Percentiles rank a stretch among this genome's conserved stretches.
Evolutionary conservation across 148 eudicot genomes (phyloP).

Genomic region (Rhododendron molle): DNA sequence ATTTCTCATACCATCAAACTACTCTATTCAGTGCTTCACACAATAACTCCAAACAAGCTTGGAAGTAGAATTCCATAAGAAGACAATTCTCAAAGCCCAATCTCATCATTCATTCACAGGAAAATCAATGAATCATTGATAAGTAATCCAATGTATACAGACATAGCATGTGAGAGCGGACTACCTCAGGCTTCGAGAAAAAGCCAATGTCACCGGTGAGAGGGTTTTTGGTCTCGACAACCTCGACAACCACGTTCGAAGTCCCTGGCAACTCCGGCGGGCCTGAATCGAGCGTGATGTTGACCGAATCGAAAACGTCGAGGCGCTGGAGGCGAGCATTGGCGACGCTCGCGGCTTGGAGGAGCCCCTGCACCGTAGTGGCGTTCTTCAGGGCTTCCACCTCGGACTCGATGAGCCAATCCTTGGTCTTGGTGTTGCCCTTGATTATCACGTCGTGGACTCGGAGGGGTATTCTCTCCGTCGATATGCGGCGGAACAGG

Average conservation of each 20-base stretch:
- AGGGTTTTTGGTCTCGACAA: constrained; percentile 52
- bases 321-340: constrained; percentile 42
- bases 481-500: constrained; percentile 32
- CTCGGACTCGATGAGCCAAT: constrained; percentile 60
- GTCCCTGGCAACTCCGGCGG: constrained; percentile 81
- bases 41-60: neutral
- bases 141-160: neutral
- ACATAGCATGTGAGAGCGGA: constrained; percentile 2
- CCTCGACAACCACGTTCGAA: constrained; percentile 62
- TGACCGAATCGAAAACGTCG: constrained; percentile 65
- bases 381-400: constrained; percentile 45
- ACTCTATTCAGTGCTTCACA: neutral
- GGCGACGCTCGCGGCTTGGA: constrained; percentile 55
- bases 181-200: constrained; percentile 78
- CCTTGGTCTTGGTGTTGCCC: constrained; percentile 71
- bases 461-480: constrained; percentile 53
- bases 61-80: neutral
- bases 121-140: neutral
- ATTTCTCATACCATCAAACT: neutral
- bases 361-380: constrained; percentile 57
- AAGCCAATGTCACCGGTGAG: constrained; percentile 62
- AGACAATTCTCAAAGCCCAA: neutral
- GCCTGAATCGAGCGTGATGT: constrained; percentile 63
- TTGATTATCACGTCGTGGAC: constrained; percentile 76
- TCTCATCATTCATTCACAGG: neutral